Conservation (phyloP, 177 flowering plant genomes). For the Vitis hybrid region DNA sequence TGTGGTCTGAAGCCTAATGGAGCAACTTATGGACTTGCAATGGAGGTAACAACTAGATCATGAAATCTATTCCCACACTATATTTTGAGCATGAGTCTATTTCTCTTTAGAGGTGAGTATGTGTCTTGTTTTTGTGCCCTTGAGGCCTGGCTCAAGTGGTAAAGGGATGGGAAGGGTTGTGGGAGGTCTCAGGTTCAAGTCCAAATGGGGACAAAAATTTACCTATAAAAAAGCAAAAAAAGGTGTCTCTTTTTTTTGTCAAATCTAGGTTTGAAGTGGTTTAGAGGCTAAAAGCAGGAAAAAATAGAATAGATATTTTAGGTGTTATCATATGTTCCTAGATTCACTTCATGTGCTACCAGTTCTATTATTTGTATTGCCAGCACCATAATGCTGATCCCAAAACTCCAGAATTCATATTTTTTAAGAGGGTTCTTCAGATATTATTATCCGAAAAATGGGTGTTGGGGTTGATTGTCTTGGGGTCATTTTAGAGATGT, state of each 20-base stretch:
- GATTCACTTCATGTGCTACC: not conserved
- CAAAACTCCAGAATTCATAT: not conserved
- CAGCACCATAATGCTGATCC: not conserved
- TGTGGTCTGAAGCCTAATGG: slow-evolving; percentile 71
- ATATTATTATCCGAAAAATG: not conserved
- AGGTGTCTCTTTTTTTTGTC: no score
- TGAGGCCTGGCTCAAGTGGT: no score
- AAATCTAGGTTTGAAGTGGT: not conserved
- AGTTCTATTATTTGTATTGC: not conserved
- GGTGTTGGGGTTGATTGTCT: not conserved
- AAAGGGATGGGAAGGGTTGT: no score
- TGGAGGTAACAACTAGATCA: slow-evolving; percentile 69
- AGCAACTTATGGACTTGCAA: slow-evolving; percentile 94
- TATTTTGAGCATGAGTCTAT: not conserved
- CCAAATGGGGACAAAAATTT: no score
- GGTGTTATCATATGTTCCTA: not conserved
- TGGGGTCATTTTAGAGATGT: no score
- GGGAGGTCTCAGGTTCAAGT: no score
- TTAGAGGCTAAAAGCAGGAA: not conserved
- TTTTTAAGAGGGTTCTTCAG: not conserved
- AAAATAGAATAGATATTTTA: not conserved
- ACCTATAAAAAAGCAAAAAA: no score
- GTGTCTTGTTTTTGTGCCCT: not conserved
- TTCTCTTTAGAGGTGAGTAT: not conserved
- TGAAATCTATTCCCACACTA: not conserved